phyloP scores from a whole-genome alignment of 371 early-diverging fungal genomes.

The Nematocida homosporus region DNA sequence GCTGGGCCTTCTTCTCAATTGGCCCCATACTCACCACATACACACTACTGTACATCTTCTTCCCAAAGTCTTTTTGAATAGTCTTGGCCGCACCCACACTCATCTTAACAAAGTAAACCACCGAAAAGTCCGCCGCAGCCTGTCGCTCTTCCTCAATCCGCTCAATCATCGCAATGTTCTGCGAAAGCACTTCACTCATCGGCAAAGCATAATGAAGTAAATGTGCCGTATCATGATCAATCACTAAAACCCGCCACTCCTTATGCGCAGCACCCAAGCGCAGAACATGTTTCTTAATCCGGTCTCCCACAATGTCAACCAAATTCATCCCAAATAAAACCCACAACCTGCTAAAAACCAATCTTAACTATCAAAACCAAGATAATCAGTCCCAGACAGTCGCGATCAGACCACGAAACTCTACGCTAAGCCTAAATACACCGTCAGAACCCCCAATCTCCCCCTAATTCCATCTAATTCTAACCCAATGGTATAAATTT shows the following conservation, averaged over 20 bases:
- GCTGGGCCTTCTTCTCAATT: constrained; percentile 9
- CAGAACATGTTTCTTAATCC: constrained; percentile 63
- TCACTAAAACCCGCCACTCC: constrained; percentile 65
- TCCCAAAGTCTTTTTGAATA: constrained; percentile 61
- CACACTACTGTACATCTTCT: constrained; percentile 57
- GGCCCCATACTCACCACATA: constrained; percentile 34
- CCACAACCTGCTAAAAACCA: too few species aligned
- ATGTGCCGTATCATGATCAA: constrained; percentile 62
- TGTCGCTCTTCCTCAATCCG: constrained; percentile 57
- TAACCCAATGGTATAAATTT: too few species aligned
- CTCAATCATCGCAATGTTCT: constrained; percentile 60
- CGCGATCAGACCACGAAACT: too few species aligned
- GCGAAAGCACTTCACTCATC: constrained; percentile 63
- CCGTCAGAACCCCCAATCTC: too few species aligned
- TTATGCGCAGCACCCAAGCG: constrained; percentile 30
- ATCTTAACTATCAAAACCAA: too few species aligned
- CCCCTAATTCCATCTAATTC: too few species aligned
- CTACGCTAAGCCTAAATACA: too few species aligned
- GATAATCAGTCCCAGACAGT: too few species aligned
- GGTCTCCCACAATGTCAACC: constrained; percentile 50
- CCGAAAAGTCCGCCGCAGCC: constrained; percentile 58
- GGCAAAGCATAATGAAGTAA: constrained; percentile 62
- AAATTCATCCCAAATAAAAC: constrained; percentile 66
- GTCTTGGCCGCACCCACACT: constrained; percentile 31
- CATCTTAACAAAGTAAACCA: constrained; percentile 64